phyloP scores from a whole-genome alignment of 352 stramenopile genomes.

The Phytophthora palmivora region DNA sequence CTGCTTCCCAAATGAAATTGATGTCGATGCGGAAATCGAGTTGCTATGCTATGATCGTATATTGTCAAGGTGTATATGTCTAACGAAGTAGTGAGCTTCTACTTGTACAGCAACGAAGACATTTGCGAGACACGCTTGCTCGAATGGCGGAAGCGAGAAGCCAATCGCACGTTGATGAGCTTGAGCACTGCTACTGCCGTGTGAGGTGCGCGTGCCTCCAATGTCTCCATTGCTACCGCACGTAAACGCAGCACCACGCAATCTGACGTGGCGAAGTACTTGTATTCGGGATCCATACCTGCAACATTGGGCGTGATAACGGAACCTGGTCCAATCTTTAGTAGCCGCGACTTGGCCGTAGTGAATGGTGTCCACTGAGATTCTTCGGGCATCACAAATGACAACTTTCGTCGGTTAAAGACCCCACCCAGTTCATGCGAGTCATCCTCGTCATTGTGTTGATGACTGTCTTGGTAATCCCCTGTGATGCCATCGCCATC shows the following conservation, averaged over 20 bases:
- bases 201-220: slow-evolving; percentile 65
- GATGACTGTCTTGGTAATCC: slow-evolving; percentile 2
- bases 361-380: slow-evolving; percentile 73
- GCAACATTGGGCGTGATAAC: slow-evolving; percentile 71
- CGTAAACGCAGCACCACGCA: slow-evolving; percentile 74
- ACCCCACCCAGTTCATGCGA: slow-evolving; percentile 6
- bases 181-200: slow-evolving; percentile 81
- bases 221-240: slow-evolving; percentile 55
- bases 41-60: slow-evolving; percentile 4
- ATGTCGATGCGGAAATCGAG: slow-evolving; percentile 19
- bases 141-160: slow-evolving; percentile 66
- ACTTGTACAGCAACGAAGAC: slow-evolving; percentile 84
- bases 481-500: slow-evolving; percentile 2
- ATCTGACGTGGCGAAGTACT: slow-evolving; percentile 71
- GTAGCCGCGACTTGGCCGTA: slow-evolving; percentile 62
- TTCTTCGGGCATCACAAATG: slow-evolving; percentile 51
- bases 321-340: slow-evolving; percentile 79
- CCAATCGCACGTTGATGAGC: slow-evolving; percentile 67
- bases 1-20: slow-evolving; percentile 25
- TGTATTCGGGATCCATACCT: slow-evolving; percentile 48
- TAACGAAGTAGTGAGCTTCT: slow-evolving; percentile 12
- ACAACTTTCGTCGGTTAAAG: slow-evolving; percentile 40
- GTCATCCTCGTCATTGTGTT: slow-evolving; percentile 12
- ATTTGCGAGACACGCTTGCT: slow-evolving; percentile 84
- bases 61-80: not conserved